phyloP scores from a whole-genome alignment of 257 asterid species.

The Solanum chiquidenum region DNA sequence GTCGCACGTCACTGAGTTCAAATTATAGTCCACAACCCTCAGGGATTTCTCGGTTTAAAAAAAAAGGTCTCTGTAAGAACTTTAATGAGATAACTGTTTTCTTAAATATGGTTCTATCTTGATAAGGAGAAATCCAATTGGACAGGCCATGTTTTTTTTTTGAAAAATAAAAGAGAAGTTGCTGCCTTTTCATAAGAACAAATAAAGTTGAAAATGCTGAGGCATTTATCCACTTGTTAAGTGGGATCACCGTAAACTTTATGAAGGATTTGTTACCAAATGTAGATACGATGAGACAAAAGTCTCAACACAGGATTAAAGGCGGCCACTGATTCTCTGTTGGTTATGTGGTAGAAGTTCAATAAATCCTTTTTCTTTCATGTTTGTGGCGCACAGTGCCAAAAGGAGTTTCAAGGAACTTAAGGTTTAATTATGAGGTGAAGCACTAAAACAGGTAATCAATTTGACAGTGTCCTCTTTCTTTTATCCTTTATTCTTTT shows the following conservation, averaged over 20 bases:
- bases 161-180: neutral
- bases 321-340: neutral
- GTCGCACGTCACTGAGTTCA: neutral
- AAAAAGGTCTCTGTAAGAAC: neutral
- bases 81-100: neutral
- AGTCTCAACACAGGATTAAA: neutral
- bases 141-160: neutral
- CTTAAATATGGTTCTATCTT: neutral
- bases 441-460: neutral
- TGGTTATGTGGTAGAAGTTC: neutral
- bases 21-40: neutral
- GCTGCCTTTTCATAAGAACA: neutral
- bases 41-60: neutral
- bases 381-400: neutral
- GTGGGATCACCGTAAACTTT: neutral
- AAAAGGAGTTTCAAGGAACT: neutral
- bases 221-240: neutral
- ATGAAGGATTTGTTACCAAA: neutral
- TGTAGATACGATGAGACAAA: neutral
- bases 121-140: neutral
- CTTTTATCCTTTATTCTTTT: neutral
- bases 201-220: neutral
- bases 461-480: neutral
- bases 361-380: neutral
- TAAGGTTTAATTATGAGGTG: neutral